Evolutionary conservation across 2,329 filamentous ascomycete genomes (phyloP).

Genomic region (Sporothrix pallida): DNA sequence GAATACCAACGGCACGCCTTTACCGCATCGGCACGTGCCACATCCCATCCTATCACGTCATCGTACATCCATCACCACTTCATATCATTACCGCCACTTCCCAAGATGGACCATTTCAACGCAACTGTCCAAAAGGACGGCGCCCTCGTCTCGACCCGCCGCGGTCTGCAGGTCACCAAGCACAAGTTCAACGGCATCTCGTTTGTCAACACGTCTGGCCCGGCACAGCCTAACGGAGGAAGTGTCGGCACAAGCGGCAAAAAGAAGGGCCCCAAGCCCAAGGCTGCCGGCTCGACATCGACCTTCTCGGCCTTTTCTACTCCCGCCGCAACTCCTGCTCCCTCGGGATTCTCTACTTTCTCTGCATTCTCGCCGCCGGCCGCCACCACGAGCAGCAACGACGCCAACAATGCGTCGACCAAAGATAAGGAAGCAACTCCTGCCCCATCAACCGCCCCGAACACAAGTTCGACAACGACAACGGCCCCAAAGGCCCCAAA

Average conservation of each 20-base stretch:
- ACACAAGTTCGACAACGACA: background rate
- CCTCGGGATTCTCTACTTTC: conserved; percentile 9
- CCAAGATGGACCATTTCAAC: conserved; percentile 50
- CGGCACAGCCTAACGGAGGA: conserved; percentile 35
- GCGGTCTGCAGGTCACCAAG: conserved; percentile 50
- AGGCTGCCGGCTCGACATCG: background rate
- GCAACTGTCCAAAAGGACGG: conserved; percentile 47
- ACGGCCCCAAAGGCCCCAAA: background rate
- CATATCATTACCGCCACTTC: background rate
- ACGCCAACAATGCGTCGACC: background rate
- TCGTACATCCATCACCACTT: background rate
- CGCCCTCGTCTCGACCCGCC: conserved; percentile 47
- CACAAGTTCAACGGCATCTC: conserved; percentile 49
- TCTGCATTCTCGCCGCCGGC: conserved; percentile 24
- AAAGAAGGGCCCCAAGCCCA: conserved; percentile 1
- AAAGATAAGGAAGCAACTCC: background rate
- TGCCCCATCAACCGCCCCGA: background rate
- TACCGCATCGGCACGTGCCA: background rate
- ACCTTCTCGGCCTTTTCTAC: conserved; percentile 1
- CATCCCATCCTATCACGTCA: background rate
- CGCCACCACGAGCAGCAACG: conserved; percentile 8
- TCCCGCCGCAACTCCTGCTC: background rate
- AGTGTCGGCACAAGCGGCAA: conserved; percentile 25
- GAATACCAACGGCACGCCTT: background rate
- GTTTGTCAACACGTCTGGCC: conserved; percentile 47